phyloP scores from a whole-genome alignment of 805 yeast species.

The Candida michaelii region DNA sequence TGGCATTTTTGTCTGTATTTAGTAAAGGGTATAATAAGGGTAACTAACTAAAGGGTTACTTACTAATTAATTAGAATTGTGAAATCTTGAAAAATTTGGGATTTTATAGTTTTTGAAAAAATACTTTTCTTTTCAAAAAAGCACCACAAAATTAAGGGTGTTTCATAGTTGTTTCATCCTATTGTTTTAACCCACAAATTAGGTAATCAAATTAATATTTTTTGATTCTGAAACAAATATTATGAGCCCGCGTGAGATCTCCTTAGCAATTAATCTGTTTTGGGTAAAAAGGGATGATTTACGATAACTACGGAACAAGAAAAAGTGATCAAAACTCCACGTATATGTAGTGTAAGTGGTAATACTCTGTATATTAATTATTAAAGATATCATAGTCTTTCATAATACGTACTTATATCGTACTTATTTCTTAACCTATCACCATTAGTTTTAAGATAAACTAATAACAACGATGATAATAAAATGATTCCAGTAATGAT shows the following conservation, averaged over 20 bases:
- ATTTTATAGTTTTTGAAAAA: conserved; percentile 1
- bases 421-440: conserved; percentile 62
- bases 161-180: not conserved
- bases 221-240: conserved; percentile 5
- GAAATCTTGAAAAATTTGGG: not conserved
- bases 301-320: no score
- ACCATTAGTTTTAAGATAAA: conserved; percentile 54
- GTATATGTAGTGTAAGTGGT: no score
- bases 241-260: conserved; percentile 2
- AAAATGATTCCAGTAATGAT: conserved; percentile 62
- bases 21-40: no score
- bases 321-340: no score
- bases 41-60: no score
- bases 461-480: conserved; percentile 40
- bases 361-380: not conserved
- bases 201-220: conserved; percentile 2
- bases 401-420: conserved; percentile 58
- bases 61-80: no score
- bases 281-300: not conserved
- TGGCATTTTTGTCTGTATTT: no score
- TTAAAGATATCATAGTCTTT: conserved; percentile 33
- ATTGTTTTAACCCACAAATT: not conserved
- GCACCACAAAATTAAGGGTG: conserved; percentile 2
- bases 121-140: not conserved
- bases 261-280: not conserved